These are phyloP conservation scores for Lactarius tabidus DNA, from an alignment of 768 basidiomycete genomes.

Conservation along the genomic window DNA sequence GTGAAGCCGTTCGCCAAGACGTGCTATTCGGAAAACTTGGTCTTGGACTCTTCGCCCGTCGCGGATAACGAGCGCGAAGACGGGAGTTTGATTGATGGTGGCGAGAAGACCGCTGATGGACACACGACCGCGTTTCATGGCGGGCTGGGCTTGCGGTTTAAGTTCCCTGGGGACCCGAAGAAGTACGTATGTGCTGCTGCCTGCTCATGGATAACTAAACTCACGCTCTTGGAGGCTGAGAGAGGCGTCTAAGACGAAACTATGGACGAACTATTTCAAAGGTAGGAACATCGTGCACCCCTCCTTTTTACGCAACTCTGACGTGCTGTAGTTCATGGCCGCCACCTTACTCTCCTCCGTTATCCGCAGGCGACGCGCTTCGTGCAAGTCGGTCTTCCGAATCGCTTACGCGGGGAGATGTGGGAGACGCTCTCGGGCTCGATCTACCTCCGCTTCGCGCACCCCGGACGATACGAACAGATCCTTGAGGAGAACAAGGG, in stretches of 20 bases:
- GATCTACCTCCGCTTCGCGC: conserved; percentile 80
- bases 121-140: conserved; percentile 62
- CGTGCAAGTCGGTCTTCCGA: conserved; percentile 94
- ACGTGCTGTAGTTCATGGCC: conserved; percentile 69
- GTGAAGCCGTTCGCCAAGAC: conserved; percentile 90
- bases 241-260: conserved; percentile 90
- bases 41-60: conserved; percentile 49
- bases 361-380: conserved; percentile 98
- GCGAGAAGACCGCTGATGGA: conserved; percentile 51
- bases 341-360: conserved; percentile 90
- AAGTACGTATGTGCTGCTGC: conserved; percentile 58
- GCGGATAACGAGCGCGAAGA: conserved; percentile 41
- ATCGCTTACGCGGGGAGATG: conserved; percentile 90
- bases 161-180: conserved; percentile 89
- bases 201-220: neutral
- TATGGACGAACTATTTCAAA: conserved; percentile 87
- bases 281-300: conserved; percentile 38
- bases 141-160: conserved; percentile 77
- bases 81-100: conserved; percentile 58
- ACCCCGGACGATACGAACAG: conserved; percentile 76
- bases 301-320: conserved; percentile 3
- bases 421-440: conserved; percentile 98
- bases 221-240: conserved; percentile 51
- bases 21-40: conserved; percentile 89
- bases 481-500: conserved; percentile 76